Percentiles rank a stretch among this genome's conserved stretches.
These are phyloP conservation scores for Pseudogymnoascus sp. DNA, from an alignment of 2,329 filamentous ascomycete genomes.

Conservation along the genomic window DNA sequence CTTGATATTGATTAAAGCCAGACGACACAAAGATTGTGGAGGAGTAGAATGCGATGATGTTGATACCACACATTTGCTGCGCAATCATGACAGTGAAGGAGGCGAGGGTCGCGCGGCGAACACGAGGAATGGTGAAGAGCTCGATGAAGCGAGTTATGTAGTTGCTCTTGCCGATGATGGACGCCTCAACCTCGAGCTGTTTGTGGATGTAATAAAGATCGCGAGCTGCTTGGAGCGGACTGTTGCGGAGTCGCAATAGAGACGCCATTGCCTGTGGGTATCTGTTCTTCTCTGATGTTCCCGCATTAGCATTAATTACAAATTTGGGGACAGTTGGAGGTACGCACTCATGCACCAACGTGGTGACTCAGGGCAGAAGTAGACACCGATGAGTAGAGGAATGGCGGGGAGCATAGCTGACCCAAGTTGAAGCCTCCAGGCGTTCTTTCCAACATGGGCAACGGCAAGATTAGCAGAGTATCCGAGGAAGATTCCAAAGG, in stretches of 20 bases:
- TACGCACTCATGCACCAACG: conserved; percentile 50
- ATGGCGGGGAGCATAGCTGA: conserved; percentile 58
- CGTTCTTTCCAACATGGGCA: conserved; percentile 46
- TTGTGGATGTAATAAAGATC: conserved; percentile 53
- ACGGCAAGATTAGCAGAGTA: conserved; percentile 57
- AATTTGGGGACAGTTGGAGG: neutral
- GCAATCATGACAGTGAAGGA: conserved; percentile 66
- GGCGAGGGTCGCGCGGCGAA: conserved; percentile 63
- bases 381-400: conserved; percentile 48
- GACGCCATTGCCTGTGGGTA: conserved; percentile 47
- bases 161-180: conserved; percentile 37
- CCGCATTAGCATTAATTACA: neutral
- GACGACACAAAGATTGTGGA: conserved; percentile 51
- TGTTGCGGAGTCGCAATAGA: conserved; percentile 48
- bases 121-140: conserved; percentile 57
- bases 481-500: conserved; percentile 59
- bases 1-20: conserved; percentile 39
- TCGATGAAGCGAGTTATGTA: conserved; percentile 54
- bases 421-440: conserved; percentile 56
- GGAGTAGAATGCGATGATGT: conserved; percentile 50
- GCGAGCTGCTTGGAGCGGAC: conserved; percentile 49
- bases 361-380: conserved; percentile 55
- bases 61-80: conserved; percentile 37
- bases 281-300: conserved; percentile 39
- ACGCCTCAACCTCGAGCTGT: conserved; percentile 39